Percentiles rank a stretch among this genome's conserved stretches.
Conservation (phyloP, 306 rosid genomes). For the Inga oerstediana region DNA sequence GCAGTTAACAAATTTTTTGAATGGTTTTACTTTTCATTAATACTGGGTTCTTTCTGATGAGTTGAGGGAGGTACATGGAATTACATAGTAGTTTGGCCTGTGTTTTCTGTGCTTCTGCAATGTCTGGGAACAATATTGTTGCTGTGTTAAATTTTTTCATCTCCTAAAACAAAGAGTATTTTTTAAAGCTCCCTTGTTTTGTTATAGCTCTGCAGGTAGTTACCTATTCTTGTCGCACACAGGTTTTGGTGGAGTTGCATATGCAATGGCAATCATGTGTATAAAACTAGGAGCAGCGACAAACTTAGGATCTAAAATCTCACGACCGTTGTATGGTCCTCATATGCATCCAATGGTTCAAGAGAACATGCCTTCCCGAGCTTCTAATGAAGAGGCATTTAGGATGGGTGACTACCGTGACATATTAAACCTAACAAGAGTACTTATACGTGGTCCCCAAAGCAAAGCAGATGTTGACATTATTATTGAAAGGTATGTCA, state of each 20-base stretch:
- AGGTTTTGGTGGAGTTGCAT: conserved; percentile 90
- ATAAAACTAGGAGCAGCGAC: conserved; percentile 61
- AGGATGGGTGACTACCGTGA: conserved; percentile 91
- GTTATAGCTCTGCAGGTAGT: conserved; percentile 77
- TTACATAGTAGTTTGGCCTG: neutral
- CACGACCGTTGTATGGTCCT: conserved; percentile 43
- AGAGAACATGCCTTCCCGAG: conserved; percentile 51
- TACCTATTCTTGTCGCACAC: conserved; percentile 91
- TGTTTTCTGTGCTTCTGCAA: conserved; percentile 15
- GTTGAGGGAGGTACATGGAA: neutral
- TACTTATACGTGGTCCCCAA: conserved; percentile 81
- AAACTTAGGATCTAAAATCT: conserved; percentile 49
- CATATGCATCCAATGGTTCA: conserved; percentile 35
- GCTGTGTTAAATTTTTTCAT: conserved; percentile 6
- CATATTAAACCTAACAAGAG: conserved; percentile 92
- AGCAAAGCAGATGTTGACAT: conserved; percentile 64
- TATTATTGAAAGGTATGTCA: conserved; percentile 72
- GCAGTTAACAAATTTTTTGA: conserved; percentile 5
- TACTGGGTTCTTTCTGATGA: conserved; percentile 15
- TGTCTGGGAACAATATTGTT: conserved; percentile 12
- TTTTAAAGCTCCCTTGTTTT: conserved; percentile 34
- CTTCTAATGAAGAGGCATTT: conserved; percentile 68
- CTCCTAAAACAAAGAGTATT: conserved; percentile 8
- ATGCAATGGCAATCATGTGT: conserved; percentile 85
- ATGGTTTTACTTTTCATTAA: conserved; percentile 6